Evolutionary conservation across 1,139 yeast genomes (phyloP), one percentile per base, ranked within the genome.

Genomic region (Yamadazyma dendronema): DNA sequence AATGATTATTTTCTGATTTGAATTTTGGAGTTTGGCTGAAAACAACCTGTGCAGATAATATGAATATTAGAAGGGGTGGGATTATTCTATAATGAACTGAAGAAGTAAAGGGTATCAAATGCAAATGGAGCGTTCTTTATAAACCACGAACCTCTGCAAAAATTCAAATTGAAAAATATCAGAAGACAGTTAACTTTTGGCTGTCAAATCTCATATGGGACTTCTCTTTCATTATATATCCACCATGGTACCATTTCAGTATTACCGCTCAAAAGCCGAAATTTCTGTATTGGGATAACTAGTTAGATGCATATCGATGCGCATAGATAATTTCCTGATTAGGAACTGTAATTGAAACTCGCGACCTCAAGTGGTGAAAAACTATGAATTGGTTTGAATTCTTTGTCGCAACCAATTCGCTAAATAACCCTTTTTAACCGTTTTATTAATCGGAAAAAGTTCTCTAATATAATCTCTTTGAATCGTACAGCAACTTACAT

Each of bases 321-420:
- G 31, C 26, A n/a, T 23, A 11, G 6, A 19, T 4, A 27, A 41
- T 47, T 47, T 31, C 53, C 48, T 35, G 29, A 26, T 34, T 39
- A 36, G 48, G 53, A 36, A 47, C 41, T 36, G 42, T 42, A 38
- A 45, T 40, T 40, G 41, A 24, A 34, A 32, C 27, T 30, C 34
- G 31, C 40, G 40, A 34, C 21, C 36, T 33, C 26, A 33, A 11
- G 15, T 17, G 33, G 28, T 22, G 26, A 21, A 30, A 28, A 22
- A 14, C 27, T 33, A 17, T 29, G 24, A 17, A 17, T 19, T 19
- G 22, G 22, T 19, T 19, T 19, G 22, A 19, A 7, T 19, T 6
- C 9, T 19, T 19, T 6, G 19, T 30, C 27, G 24, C 31, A 33
- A 26, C 27, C 27, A 11, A 7, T 24, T 24, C 27, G 13, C 13